Percentiles rank a stretch among this genome's conserved stretches.
Evolutionary conservation across 2,329 filamentous ascomycete genomes (phyloP).

Genomic region (Nemania bipapillata): DNA sequence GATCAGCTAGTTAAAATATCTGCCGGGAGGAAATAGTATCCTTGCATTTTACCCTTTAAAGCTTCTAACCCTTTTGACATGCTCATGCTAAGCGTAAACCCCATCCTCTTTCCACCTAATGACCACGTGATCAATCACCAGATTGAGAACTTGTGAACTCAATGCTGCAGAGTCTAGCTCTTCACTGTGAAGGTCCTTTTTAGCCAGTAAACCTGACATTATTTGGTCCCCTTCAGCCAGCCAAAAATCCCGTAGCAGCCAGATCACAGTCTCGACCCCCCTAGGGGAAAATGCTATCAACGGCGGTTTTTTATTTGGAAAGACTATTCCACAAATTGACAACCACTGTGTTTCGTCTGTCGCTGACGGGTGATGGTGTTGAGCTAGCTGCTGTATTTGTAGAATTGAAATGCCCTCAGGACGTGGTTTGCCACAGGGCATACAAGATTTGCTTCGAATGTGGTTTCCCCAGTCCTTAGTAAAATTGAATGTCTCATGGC

Average conservation of each 20-base stretch:
- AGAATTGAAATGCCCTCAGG: constrained; percentile 34
- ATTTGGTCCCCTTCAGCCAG: neutral
- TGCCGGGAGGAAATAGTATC: no score
- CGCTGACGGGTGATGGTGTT: constrained; percentile 1
- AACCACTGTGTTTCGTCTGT: neutral
- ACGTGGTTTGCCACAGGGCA: neutral
- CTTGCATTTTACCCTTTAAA: no score
- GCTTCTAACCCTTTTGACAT: no score
- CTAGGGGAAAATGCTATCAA: neutral
- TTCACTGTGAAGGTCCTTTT: neutral
- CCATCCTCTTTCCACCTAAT: neutral
- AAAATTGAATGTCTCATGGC: constrained; percentile 25
- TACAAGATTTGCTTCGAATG: constrained; percentile 30
- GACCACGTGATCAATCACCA: constrained; percentile 21
- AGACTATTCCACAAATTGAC: neutral
- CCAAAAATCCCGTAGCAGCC: neutral
- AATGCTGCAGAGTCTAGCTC: neutral
- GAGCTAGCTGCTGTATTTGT: constrained; percentile 36
- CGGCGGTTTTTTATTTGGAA: neutral
- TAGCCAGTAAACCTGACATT: neutral
- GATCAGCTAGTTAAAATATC: no score
- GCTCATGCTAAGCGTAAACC: neutral
- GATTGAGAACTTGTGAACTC: constrained; percentile 4
- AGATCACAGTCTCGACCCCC: neutral
- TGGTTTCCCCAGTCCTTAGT: constrained; percentile 29